Base-by-base conservation (phyloP, 2,329 filamentous ascomycete genomes). In the Metarhizium anisopliae region DNA sequence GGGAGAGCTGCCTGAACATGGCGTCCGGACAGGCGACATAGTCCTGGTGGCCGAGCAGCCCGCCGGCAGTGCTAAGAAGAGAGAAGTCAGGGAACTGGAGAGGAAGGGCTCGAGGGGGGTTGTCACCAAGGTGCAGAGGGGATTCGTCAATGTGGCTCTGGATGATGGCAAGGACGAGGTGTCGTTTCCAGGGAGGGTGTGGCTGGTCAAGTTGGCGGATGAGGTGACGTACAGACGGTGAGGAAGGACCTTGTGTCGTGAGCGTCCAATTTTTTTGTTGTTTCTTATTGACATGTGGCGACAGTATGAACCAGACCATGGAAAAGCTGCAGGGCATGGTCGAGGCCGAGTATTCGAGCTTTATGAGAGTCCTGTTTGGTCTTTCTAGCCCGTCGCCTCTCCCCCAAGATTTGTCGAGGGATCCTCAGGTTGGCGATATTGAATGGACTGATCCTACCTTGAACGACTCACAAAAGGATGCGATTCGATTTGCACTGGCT, bases 401-500 rank as follows among this genome's bases (percentile, higher is more conserved):
- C 0, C 67, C 77, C 1, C 58, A 62, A 5, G 70, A 80, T 55
- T 62, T 78, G 14, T 59, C 58, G 2, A 60, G 66, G 0, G 75
- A 79, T 53, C 73, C 78, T 47, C 70, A 74, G 20, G 64, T 72
- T 47, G 73, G 70, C 6, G 72, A 71, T 42, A 68, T 86, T 7
- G 73, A 81, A 47, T 88, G 83, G 83, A 65, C 85, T 55, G 82
- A 87, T 61, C 75, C 77, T 16, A 77, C 74, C 16, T 72, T 88
- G 25, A 87, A 88, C 63, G 79, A 83, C 13, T 84, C 81, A 13
- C 85, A 88, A 65, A 86, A 84, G 62, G 81, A 85, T 56, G 84
- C 84, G 16, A 83, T 88, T 56, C 72, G 83, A n/a, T 99, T 97
- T 66, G 91, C 93, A 0, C 74, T 99, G 54, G 87, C 86, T 6